Base-by-base conservation (phyloP, 371 early-diverging fungal species). In the Mucor mucedo region DNA sequence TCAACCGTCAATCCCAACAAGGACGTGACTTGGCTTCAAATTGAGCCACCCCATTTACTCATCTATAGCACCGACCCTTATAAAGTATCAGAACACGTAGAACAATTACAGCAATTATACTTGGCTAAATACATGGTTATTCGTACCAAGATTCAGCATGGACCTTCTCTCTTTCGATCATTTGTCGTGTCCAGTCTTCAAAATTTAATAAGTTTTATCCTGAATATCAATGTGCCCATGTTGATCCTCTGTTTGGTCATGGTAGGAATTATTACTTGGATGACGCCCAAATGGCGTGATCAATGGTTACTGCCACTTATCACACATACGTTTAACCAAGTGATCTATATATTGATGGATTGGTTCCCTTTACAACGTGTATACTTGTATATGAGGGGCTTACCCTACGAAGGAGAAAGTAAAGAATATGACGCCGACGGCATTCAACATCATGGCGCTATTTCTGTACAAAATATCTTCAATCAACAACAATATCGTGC, bases 231-330 rank as follows among this genome's bases (percentile, higher is more conserved):
- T 50, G 50, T 76, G 13, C 71, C 77, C 3, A 60, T 68, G n/a
- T n/a, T 76, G 11, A 35, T 73, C 4, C 56, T 76, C 2, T 68
- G 70, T n/a, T 40, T 73, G 9, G 70, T 66, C n/a, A 58, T 70
- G 52, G 57, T 73, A 10, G 73, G 67, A 13, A 73, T 73, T 44
- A 63, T 76, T 30, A 58, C 70, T 3, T 76, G 77, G 77, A 76
- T 73, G 65, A 71, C 68, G 2, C 73, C 73, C 5, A 63, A 60
- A 29, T 76, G 68, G 65, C 69, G 77, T 8, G 66, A 76, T 29
- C 64, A 66, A 53, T 73, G 70, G 64, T 49, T 76, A 0, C 49
- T 69, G 2, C 77, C 77, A 28, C 30, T 76, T 5, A 33, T 71
- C 5, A 58, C 62, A 13, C 52, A 42, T 9, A 30, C 47, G 3